These are phyloP conservation scores for Alternaria sp. DNA, from an alignment of 2,329 filamentous ascomycete genomes.

Conservation along the genomic window DNA sequence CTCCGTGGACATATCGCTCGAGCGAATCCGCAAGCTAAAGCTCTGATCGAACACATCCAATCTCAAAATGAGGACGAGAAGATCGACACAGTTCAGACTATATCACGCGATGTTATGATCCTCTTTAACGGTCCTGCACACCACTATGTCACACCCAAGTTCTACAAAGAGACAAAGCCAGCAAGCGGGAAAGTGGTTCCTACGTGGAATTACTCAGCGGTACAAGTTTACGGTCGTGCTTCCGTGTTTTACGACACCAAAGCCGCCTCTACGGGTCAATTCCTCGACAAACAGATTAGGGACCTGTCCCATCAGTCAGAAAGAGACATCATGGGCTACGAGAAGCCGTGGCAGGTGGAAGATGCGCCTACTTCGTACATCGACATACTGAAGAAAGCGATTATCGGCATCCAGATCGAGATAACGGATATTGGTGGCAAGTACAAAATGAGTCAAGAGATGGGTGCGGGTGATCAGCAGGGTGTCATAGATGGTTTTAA, in stretches of 20 bases:
- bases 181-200: not conserved
- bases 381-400: constrained; percentile 44
- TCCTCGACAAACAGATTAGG: not conserved
- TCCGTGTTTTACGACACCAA: not conserved
- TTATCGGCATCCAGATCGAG: constrained; percentile 38
- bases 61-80: not conserved
- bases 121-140: not conserved
- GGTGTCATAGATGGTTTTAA: constrained; percentile 54
- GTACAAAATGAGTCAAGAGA: constrained; percentile 41
- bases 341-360: constrained; percentile 63
- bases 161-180: not conserved
- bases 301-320: constrained; percentile 59
- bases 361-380: constrained; percentile 67
- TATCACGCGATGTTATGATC: not conserved
- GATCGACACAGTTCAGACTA: not conserved
- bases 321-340: constrained; percentile 64
- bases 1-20: constrained; percentile 69
- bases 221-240: not conserved
- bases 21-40: too few species aligned
- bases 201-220: not conserved
- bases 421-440: constrained; percentile 35
- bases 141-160: not conserved
- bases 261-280: not conserved
- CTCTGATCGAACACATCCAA: too few species aligned
- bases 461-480: constrained; percentile 34